Evolutionary conservation across 306 rosid species (phyloP), one percentile per base, ranked within the genome.

Genomic region (Sesbania bispinosa): DNA sequence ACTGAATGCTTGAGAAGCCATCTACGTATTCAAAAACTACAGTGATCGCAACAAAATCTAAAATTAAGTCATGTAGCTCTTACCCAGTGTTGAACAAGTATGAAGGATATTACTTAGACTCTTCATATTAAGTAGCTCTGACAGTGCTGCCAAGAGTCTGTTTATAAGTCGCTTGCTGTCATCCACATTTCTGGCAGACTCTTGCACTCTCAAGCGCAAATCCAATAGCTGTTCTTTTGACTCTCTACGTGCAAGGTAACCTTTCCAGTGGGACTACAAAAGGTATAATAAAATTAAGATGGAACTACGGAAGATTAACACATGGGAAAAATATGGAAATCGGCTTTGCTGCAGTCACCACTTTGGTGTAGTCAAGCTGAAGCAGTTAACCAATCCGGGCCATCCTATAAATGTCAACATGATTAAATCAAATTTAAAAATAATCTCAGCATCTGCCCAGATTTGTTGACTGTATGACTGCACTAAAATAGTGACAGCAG

Each of bases 11-110:
- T 47, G 58, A 4, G 13, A 64, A 47, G 57, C n/a, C 6, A 15
- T 15, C 55, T 26, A 10, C 65, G 11, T 26, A 11, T 21, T 24
- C 21, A 32, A 48, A 53, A 23, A 11, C 4, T n/a, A 7, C 21
- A 14, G 39, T n/a, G 14, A 5, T 10, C 32, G 69, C 11, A 53
- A 65, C 19, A 59, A 45, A 47, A 66, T 50, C 53, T 73, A 51
- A n/a, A 67, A 46, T 15, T 10, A 47, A 18, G 46, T 6, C 43
- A 45, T 26, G 20, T 47, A 57, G n/a, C 24, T 21, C 96, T 80
- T 75, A 93, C 98, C 96, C 63, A 93, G 75, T 48, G 92, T 90
- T 16, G 89, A 89, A 76, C 97, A 87, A 15, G 94, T 90, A 66
- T 88, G 94, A 77, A 79, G 83, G 71, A 79, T 73, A 66, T 79